These are phyloP conservation scores for Lenwebbia sp. DNA, from an alignment of 345 rosid genomes.

Conservation along the genomic window DNA sequence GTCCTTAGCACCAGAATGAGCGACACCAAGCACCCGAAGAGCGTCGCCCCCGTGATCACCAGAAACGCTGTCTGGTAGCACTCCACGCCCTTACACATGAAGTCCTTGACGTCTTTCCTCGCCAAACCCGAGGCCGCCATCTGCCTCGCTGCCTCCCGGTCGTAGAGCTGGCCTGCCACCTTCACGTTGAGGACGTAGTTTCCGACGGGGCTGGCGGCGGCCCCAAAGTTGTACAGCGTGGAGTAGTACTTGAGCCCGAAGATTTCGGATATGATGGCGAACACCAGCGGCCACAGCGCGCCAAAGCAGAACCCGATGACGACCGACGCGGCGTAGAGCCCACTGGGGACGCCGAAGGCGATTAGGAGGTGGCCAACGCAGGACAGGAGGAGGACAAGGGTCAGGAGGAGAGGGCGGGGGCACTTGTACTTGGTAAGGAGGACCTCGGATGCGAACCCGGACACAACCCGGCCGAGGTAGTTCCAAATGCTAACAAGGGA, in stretches of 20 bases:
- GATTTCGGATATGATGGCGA: slow-evolving; percentile 27
- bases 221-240: slow-evolving; percentile 19
- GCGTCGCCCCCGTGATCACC: slow-evolving; percentile 16
- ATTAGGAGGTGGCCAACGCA: slow-evolving; percentile 29
- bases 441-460: slow-evolving; percentile 11
- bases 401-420: slow-evolving; percentile 14
- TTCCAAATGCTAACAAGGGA: slow-evolving; percentile 19
- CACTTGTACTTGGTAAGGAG: slow-evolving; percentile 7
- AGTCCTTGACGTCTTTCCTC: slow-evolving; percentile 4
- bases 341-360: slow-evolving; percentile 19
- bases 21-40: slow-evolving; percentile 14
- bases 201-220: slow-evolving; percentile 23
- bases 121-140: slow-evolving; percentile 6
- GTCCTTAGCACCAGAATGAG: slow-evolving; percentile 15
- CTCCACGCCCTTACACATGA: slow-evolving; percentile 15
- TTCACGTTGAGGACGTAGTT: slow-evolving; percentile 24
- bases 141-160: slow-evolving; percentile 25
- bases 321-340: slow-evolving; percentile 23
- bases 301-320: slow-evolving; percentile 32
- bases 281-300: slow-evolving; percentile 30
- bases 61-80: slow-evolving; percentile 20
- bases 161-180: slow-evolving; percentile 25
- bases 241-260: slow-evolving; percentile 39
- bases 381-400: slow-evolving; percentile 21
- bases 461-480: slow-evolving; percentile 9